phyloP scores from a whole-genome alignment of 2,329 filamentous ascomycete genomes.

The Cladosporium austrohemisphaericum region DNA sequence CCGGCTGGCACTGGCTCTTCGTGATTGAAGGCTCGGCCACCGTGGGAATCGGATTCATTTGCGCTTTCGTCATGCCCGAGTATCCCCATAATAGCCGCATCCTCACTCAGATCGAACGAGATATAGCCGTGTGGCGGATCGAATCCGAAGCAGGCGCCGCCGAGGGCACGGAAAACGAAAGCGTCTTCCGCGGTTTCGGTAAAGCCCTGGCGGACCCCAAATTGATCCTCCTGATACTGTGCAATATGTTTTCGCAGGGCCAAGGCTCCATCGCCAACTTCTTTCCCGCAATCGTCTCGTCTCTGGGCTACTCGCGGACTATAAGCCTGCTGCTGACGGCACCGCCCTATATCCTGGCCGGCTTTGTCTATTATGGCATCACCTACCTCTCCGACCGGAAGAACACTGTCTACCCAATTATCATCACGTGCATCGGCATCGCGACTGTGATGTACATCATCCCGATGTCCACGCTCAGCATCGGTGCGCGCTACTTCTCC shows the following conservation, averaged over 20 bases:
- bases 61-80: conserved; percentile 53
- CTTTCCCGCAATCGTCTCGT: conserved; percentile 50
- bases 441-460: conserved; percentile 26
- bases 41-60: conserved; percentile 49
- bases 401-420: conserved; percentile 31
- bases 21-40: conserved; percentile 57
- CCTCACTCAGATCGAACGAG: conserved; percentile 43
- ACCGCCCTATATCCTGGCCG: conserved; percentile 37
- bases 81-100: conserved; percentile 43
- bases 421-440: conserved; percentile 25
- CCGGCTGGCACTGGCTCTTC: conserved; percentile 62
- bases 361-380: conserved; percentile 24
- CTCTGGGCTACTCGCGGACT: conserved; percentile 66
- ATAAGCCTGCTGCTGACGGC: conserved; percentile 45
- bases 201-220: conserved; percentile 35
- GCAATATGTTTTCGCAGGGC: conserved; percentile 27
- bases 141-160: conserved; percentile 47
- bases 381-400: conserved; percentile 30
- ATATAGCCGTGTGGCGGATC: conserved; percentile 18
- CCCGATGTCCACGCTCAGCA: conserved; percentile 30
- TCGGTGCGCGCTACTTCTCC: conserved; percentile 31
- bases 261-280: conserved; percentile 33
- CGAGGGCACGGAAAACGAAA: conserved; percentile 49
- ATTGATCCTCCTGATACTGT: conserved; percentile 40
- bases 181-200: conserved; percentile 41